Conservation (phyloP, 2,329 filamentous ascomycete species). For the Fusarium burgessii region DNA sequence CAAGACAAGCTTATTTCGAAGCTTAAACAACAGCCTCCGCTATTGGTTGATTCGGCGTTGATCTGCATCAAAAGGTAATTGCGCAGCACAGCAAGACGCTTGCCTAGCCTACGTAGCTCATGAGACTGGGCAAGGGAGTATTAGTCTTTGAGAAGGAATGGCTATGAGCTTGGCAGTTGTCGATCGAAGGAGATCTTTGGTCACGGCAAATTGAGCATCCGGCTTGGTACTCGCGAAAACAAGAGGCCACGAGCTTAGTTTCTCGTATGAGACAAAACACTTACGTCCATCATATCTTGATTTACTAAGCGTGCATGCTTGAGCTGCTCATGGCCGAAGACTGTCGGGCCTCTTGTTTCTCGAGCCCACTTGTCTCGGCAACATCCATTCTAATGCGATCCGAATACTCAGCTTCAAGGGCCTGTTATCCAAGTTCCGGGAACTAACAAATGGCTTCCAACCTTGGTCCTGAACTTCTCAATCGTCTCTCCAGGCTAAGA, state of each 20-base stretch:
- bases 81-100: neutral
- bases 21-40: slow-evolving; percentile 30
- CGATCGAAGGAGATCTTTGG: slow-evolving; percentile 22
- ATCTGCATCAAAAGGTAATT: slow-evolving; percentile 17
- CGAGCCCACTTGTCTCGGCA: neutral
- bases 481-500: neutral
- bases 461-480: neutral
- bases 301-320: slow-evolving; percentile 12
- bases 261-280: slow-evolving; percentile 8
- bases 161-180: slow-evolving; percentile 35
- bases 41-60: slow-evolving; percentile 2
- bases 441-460: too few relatives aligned
- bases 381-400: neutral
- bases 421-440: neutral
- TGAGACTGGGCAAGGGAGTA: slow-evolving; percentile 13
- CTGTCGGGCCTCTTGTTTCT: slow-evolving; percentile 20
- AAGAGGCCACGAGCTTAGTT: neutral
- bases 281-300: neutral
- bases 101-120: neutral
- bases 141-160: slow-evolving; percentile 12
- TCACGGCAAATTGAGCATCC: slow-evolving; percentile 39
- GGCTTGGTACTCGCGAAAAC: slow-evolving; percentile 34
- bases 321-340: slow-evolving; percentile 16
- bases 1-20: slow-evolving; percentile 46
- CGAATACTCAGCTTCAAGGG: neutral